Evolutionary conservation across 139 green algal species (phyloP).

Genomic region (Closterium sp.): DNA sequence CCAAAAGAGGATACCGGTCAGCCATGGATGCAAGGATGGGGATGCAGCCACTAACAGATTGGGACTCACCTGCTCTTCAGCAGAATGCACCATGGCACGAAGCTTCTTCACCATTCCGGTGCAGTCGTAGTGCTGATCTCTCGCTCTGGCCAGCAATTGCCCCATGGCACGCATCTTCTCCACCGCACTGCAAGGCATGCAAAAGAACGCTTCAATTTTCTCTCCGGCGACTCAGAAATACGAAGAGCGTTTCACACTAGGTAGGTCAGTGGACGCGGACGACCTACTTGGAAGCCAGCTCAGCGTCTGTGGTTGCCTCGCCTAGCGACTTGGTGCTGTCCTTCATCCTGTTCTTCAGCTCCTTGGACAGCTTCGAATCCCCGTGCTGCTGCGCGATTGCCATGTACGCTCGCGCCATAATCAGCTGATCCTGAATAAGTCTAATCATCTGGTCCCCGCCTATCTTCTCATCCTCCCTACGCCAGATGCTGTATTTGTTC

Average conservation of each 20-base stretch:
- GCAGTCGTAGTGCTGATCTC: slow-evolving; percentile 45
- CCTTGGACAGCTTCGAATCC: slow-evolving; percentile 9
- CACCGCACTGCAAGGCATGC: not conserved
- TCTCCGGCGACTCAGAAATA: not conserved
- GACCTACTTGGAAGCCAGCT: slow-evolving; percentile 23
- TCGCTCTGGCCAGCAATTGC: slow-evolving; percentile 27
- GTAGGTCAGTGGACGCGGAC: not conserved
- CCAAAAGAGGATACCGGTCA: not conserved
- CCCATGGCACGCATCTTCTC: slow-evolving; percentile 50
- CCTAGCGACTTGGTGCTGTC: slow-evolving; percentile 15
- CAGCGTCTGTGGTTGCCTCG: slow-evolving; percentile 30
- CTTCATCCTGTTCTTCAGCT: slow-evolving; percentile 32
- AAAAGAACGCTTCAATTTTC: not conserved
- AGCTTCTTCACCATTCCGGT: slow-evolving; percentile 50
- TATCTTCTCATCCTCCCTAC: slow-evolving; percentile 13
- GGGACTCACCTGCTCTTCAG: slow-evolving; percentile 32
- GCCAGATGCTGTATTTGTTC: slow-evolving; percentile 35
- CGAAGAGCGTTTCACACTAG: not conserved
- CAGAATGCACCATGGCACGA: slow-evolving; percentile 27
- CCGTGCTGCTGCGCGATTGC: slow-evolving; percentile 36
- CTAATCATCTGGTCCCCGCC: slow-evolving; percentile 32
- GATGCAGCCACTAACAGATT: not conserved
- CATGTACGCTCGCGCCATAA: slow-evolving; percentile 41
- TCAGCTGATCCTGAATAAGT: slow-evolving; percentile 42
- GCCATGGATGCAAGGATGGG: not conserved